Conservation (phyloP, 345 rosid genomes). For the Eucalyptus curtisii region DNA sequence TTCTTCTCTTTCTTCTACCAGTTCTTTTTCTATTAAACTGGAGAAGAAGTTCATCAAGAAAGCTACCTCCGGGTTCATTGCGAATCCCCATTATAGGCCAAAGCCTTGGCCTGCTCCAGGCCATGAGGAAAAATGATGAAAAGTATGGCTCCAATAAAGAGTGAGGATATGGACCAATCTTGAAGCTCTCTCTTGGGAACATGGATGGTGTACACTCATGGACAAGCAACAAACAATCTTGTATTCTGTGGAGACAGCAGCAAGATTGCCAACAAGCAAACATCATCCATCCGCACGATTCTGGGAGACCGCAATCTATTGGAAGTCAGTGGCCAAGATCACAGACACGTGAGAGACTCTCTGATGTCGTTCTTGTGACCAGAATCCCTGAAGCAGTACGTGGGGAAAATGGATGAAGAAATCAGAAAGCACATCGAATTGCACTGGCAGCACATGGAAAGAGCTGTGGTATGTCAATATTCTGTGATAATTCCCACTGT, state of each 20-base stretch:
- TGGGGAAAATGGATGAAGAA: conserved; percentile 39
- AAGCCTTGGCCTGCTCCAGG: conserved; percentile 25
- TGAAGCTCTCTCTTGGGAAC: conserved; percentile 40
- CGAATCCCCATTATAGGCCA: conserved; percentile 49
- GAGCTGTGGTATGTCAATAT: conserved; percentile 8
- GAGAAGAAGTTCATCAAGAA: background rate
- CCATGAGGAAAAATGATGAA: conserved; percentile 39
- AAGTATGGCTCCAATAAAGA: conserved; percentile 23
- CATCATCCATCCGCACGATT: conserved; percentile 9
- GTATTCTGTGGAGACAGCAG: conserved; percentile 16
- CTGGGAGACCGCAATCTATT: conserved; percentile 22
- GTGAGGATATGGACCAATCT: conserved; percentile 28
- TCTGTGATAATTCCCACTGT: background rate
- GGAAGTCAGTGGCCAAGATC: conserved; percentile 29
- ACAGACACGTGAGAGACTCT: conserved; percentile 32
- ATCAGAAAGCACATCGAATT: conserved; percentile 26
- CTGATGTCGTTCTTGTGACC: conserved; percentile 33
- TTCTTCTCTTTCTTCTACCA: background rate
- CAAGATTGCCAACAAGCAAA: conserved; percentile 12
- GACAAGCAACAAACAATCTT: conserved; percentile 42
- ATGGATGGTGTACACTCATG: conserved; percentile 25
- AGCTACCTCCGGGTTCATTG: conserved; percentile 46
- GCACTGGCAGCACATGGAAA: conserved; percentile 32
- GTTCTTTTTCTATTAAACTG: background rate
- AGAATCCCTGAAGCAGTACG: conserved; percentile 41